These are phyloP conservation scores for Eurotiales sp. DNA, from an alignment of 2,329 filamentous ascomycete species.

Conservation along the genomic window DNA sequence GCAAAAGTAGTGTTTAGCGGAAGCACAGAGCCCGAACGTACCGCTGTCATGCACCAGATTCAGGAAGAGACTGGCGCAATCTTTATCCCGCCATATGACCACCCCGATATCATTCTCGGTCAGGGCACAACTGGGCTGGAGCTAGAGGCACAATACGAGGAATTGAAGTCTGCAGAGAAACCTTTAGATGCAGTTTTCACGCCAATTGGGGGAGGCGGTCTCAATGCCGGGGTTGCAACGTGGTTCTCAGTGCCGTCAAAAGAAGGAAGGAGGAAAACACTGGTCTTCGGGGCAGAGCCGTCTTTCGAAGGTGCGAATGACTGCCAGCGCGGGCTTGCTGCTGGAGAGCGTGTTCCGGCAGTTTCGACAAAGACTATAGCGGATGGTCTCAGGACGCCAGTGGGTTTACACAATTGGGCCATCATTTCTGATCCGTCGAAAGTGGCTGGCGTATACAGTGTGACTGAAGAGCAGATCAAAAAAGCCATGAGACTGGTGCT, in stretches of 20 bases:
- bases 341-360: slow-evolving; percentile 59
- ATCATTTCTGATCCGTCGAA: slow-evolving; percentile 70
- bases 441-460: slow-evolving; percentile 67
- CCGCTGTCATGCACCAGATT: slow-evolving; percentile 69
- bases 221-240: slow-evolving; percentile 79
- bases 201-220: slow-evolving; percentile 82
- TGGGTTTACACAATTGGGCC: slow-evolving; percentile 71
- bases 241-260: slow-evolving; percentile 52
- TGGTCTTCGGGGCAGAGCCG: slow-evolving; percentile 85
- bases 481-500: slow-evolving; percentile 71
- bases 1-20: slow-evolving; percentile 78
- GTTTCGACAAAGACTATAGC: slow-evolving; percentile 80
- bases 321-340: slow-evolving; percentile 64
- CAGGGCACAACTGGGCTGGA: slow-evolving; percentile 90
- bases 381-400: slow-evolving; percentile 80
- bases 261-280: slow-evolving; percentile 54
- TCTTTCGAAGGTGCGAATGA: slow-evolving; percentile 81
- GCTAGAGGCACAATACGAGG: slow-evolving; percentile 67
- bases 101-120: slow-evolving; percentile 85
- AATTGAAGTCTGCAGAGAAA: slow-evolving; percentile 31
- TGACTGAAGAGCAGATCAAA: slow-evolving; percentile 78
- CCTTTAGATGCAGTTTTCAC: slow-evolving; percentile 69
- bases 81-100: slow-evolving; percentile 85
- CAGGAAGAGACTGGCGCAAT: slow-evolving; percentile 69
- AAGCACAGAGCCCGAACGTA: slow-evolving; percentile 73